Evolutionary conservation across 139 green algal genomes (phyloP), one percentile per base, ranked within the genome.

Genomic region (Dunaliella sp.): DNA sequence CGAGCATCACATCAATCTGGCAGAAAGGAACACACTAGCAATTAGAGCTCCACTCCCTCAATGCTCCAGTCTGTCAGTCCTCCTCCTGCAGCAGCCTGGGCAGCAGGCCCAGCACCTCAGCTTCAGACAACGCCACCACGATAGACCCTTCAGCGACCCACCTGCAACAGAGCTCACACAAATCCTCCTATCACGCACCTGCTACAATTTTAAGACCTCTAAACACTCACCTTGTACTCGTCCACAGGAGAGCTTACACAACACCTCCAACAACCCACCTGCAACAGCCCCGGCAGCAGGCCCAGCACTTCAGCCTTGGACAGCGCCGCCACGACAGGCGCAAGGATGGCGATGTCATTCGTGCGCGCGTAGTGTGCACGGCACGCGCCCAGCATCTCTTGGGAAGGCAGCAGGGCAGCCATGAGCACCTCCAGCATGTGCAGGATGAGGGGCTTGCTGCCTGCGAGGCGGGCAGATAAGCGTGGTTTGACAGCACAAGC

Each of bases 1-100:
- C n/a, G n/a, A n/a, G n/a, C n/a, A n/a, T n/a, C n/a, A n/a, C n/a
- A n/a, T n/a, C n/a, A n/a, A n/a, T n/a, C n/a, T n/a, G n/a, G n/a
- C n/a, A n/a, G n/a, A n/a, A n/a, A n/a, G n/a, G n/a, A n/a, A n/a
- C n/a, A n/a, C n/a, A n/a, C n/a, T n/a, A n/a, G n/a, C n/a, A n/a
- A n/a, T n/a, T n/a, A n/a, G n/a, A n/a, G n/a, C n/a, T n/a, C n/a
- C n/a, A n/a, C n/a, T n/a, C n/a, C n/a, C n/a, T n/a, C n/a, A n/a
- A n/a, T n/a, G n/a, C n/a, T n/a, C n/a, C n/a, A n/a, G n/a, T n/a
- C n/a, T n/a, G n/a, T n/a, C n/a, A n/a, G n/a, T n/a, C n/a, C n/a
- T n/a, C n/a, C n/a, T n/a, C 57, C 85, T 88, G 78, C 85, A 88
- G 85, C 79, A 88, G 34, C 58, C 82, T 36, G 1, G 85, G 79